Base-by-base conservation (phyloP, 768 basidiomycete species). In the Trametopsis cervina region DNA sequence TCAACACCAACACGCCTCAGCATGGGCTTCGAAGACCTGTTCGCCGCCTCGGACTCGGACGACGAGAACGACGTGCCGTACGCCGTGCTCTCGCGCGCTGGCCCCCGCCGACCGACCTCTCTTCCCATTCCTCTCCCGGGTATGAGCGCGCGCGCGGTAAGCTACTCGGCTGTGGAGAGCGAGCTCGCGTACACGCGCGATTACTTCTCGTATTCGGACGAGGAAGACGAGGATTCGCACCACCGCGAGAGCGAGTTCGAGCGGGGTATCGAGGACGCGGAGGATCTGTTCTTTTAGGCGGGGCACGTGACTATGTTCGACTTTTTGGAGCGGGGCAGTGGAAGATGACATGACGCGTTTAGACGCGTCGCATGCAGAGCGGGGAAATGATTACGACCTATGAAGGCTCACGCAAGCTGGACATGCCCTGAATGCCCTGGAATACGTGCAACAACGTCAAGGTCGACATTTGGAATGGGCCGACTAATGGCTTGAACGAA, bases 11-110 rank as follows among this genome's bases (percentile, higher is more conserved):
- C 44, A 38, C 37, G 53, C 12, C 24, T 55, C 22, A 57, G 58
- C 12, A 52, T 54, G 21, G 53, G 39, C 23, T 66, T 71, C 50
- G 60, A 64, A 24, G 61, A 69, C 47, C 60, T 66, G 43, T 57
- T 63, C 22, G 35, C 53, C 42, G 44, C 45, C 44, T 46, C 56
- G 46, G 37, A 61, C 25, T 55, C 62, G 4, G 49, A 54, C 11
- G 55, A 51, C 40, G 55, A 57, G 24, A 21, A 35, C 21, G 50
- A 46, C n/a, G n/a, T 47, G 1, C 41, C 22, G 6, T 18, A 26
- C 37, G n/a, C 18, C 29, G 18, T 47, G 20, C 50, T 44, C 9
- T 12, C 24, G 36, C 40, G 11, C 18, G 40, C 21, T n/a, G 15
- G 29, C 15, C 49, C 39, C 11, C 52, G 45, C 21, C 46, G 55